phyloP scores from a whole-genome alignment of 805 yeast genomes.

The Blastobotrys attinorum region DNA sequence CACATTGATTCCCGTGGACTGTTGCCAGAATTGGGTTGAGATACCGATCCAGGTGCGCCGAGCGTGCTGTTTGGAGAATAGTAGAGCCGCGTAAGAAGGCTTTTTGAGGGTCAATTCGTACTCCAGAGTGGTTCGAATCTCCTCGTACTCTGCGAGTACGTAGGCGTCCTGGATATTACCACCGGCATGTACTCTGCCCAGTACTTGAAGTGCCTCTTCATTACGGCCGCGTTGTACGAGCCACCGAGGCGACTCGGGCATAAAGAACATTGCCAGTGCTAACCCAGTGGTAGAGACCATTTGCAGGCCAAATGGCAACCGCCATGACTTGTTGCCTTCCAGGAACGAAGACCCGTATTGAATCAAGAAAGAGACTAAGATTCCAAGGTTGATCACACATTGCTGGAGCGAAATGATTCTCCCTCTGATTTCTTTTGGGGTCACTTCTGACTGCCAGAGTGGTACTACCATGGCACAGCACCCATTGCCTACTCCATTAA shows the following conservation, averaged over 20 bases:
- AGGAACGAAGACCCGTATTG: conserved; percentile 64
- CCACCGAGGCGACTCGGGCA: conserved; percentile 88
- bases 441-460: conserved; percentile 69
- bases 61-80: conserved; percentile 13
- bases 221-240: conserved; percentile 58
- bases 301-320: conserved; percentile 72
- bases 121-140: conserved; percentile 38
- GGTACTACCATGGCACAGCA: conserved; percentile 70
- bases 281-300: conserved; percentile 47
- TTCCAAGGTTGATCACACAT: conserved; percentile 60
- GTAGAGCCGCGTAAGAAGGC: conserved; percentile 29
- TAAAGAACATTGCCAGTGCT: conserved; percentile 45
- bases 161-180: conserved; percentile 23
- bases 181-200: conserved; percentile 36
- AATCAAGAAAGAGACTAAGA: conserved; percentile 67
- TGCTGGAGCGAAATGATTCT: conserved; percentile 61
- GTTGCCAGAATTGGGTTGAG: conserved; percentile 41
- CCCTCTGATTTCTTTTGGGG: conserved; percentile 60
- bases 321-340: conserved; percentile 47
- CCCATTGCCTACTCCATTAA: conserved; percentile 70
- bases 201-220: conserved; percentile 38
- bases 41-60: conserved; percentile 23
- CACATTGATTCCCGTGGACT: conserved; percentile 60
- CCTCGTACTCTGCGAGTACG: conserved; percentile 30
- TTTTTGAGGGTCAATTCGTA: conserved; percentile 34